phyloP scores from a whole-genome alignment of 108 stramenopile genomes.

The Nitzschia sp. region DNA sequence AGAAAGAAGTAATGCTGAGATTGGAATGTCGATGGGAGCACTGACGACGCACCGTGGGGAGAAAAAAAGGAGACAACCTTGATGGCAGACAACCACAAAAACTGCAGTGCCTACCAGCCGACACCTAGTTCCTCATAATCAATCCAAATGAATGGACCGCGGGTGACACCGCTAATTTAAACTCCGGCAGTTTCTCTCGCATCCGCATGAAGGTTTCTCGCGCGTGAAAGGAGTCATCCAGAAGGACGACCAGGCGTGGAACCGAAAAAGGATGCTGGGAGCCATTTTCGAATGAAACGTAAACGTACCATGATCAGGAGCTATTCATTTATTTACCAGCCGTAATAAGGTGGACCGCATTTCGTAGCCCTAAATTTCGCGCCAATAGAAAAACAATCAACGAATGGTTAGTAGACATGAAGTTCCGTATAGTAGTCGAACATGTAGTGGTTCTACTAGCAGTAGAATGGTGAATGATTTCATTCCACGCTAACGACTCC shows the following conservation, averaged over 20 bases:
- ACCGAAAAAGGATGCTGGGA: slow-evolving; percentile 42
- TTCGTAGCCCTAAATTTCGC: too few relatives aligned
- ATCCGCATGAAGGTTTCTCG: slow-evolving; percentile 40
- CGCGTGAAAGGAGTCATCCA: slow-evolving; percentile 14
- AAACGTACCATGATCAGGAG: background rate
- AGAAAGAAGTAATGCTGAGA: slow-evolving; percentile 6
- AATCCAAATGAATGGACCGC: background rate
- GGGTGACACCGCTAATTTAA: slow-evolving; percentile 32
- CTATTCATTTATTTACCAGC: too few relatives aligned
- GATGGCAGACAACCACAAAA: slow-evolving; percentile 19
- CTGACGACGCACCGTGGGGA: slow-evolving; percentile 36
- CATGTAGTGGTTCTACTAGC: slow-evolving; percentile 42
- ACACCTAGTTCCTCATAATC: slow-evolving; percentile 13
- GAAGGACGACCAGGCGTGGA: slow-evolving; percentile 7
- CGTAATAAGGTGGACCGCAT: too few relatives aligned
- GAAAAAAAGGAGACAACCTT: slow-evolving; percentile 6
- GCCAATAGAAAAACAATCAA: too few relatives aligned
- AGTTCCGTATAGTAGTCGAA: background rate
- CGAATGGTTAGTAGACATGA: background rate
- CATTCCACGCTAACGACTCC: slow-evolving; percentile 36
- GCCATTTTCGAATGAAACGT: background rate
- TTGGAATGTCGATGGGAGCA: slow-evolving; percentile 27
- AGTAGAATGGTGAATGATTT: background rate
- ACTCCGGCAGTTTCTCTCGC: slow-evolving; percentile 24
- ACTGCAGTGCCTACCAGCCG: slow-evolving; percentile 29